Evolutionary conservation across 148 eudicot genomes (phyloP).

Genomic region (Hydrangea macrophylla): DNA sequence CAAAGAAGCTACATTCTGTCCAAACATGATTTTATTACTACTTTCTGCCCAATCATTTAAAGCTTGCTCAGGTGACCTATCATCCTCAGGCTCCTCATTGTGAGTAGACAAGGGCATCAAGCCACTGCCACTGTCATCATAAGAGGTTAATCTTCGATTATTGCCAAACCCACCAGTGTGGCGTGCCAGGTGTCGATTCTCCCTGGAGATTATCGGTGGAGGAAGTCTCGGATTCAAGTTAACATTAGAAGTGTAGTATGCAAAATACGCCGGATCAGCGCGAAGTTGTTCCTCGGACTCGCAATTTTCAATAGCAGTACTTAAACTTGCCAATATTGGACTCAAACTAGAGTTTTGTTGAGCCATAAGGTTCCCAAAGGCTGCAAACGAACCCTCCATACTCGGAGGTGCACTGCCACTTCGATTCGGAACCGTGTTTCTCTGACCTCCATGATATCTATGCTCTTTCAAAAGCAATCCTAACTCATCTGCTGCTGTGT

Average conservation of each 20-base stretch:
- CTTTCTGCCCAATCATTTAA: conserved; percentile 39
- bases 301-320: conserved; percentile 20
- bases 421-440: conserved; percentile 53
- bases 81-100: conserved; percentile 82
- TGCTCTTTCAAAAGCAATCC: conserved; percentile 53
- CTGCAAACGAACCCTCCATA: conserved; percentile 78
- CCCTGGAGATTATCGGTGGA: conserved; percentile 39
- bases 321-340: conserved; percentile 32
- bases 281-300: conserved; percentile 38
- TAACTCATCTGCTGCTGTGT: conserved; percentile 49
- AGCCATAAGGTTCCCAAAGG: conserved; percentile 55
- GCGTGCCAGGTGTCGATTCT: conserved; percentile 24
- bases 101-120: conserved; percentile 59
- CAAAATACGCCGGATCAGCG: conserved; percentile 45
- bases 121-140: conserved; percentile 48
- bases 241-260: conserved; percentile 33
- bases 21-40: conserved; percentile 26
- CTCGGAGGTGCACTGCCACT: conserved; percentile 90
- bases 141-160: conserved; percentile 43
- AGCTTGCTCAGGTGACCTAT: conserved; percentile 47
- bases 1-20: conserved; percentile 29
- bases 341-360: conserved; percentile 27
- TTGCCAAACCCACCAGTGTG: conserved; percentile 21
- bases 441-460: conserved; percentile 26
- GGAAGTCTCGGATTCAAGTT: conserved; percentile 49